These are phyloP conservation scores for Tylopilus rubrobrunneus DNA, from an alignment of 768 basidiomycete genomes.

Conservation along the genomic window DNA sequence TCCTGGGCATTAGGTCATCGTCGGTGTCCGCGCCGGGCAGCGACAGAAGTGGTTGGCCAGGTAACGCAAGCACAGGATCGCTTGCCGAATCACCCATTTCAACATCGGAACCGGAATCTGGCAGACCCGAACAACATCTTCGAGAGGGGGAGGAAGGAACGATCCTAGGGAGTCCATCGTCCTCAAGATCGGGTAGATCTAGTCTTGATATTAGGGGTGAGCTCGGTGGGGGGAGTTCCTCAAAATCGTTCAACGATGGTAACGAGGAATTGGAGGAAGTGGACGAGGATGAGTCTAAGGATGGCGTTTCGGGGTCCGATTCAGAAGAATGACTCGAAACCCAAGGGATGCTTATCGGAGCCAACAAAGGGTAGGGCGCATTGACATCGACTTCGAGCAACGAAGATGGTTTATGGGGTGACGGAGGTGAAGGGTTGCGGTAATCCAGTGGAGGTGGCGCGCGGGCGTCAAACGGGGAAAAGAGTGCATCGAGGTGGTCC, in stretches of 20 bases:
- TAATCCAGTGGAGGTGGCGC: constrained; percentile 14
- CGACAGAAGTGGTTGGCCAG: constrained; percentile 31
- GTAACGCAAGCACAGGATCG: constrained; percentile 14
- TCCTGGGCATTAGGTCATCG: constrained; percentile 37
- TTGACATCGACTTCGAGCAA: constrained; percentile 26
- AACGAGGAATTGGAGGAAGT: constrained; percentile 12
- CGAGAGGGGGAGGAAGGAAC: constrained; percentile 29
- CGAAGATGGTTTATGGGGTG: constrained; percentile 21
- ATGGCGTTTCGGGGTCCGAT: constrained; percentile 15
- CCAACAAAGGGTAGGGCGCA: constrained; percentile 11
- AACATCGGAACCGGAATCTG: constrained; percentile 27
- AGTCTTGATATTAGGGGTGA: constrained; percentile 32
- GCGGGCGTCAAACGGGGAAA: constrained; percentile 12
- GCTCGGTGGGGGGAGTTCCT: constrained; percentile 19
- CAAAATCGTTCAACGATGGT: constrained; percentile 23
- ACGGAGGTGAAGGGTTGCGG: constrained; percentile 10
- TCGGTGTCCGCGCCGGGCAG: constrained; percentile 44
- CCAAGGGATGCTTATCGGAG: constrained; percentile 25
- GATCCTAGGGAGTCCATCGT: constrained; percentile 19
- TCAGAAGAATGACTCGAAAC: constrained; percentile 9
- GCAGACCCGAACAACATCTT: constrained; percentile 24
- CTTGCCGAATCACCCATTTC: constrained; percentile 17
- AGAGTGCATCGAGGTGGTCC: constrained; percentile 17
- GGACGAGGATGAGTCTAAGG: not conserved
- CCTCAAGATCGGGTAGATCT: constrained; percentile 32